A percentile compares a stretch with the other conserved stretches of the same genome.
These are phyloP conservation scores for Penicillium steckii DNA, from an alignment of 495 filamentous ascomycete genomes.

Conservation along the genomic window DNA sequence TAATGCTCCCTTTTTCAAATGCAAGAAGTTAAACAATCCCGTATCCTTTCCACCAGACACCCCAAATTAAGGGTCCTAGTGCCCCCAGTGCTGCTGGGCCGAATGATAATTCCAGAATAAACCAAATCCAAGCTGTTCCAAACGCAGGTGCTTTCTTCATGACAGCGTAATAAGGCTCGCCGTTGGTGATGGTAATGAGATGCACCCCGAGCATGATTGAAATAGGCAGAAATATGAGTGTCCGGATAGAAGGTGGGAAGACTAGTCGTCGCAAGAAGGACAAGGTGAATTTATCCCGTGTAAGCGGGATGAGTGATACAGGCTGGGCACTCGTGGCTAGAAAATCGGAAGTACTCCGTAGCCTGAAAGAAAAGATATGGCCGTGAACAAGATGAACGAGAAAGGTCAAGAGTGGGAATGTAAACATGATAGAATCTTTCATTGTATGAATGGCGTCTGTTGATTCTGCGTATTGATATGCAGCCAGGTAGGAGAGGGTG, in stretches of 20 bases:
- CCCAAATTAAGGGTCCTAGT: slow-evolving; percentile 58
- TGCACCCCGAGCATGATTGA: slow-evolving; percentile 72
- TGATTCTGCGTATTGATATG: slow-evolving; percentile 80
- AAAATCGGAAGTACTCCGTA: slow-evolving; percentile 6
- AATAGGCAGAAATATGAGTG: slow-evolving; percentile 39
- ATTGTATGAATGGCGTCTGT: slow-evolving; percentile 59
- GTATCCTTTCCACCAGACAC: slow-evolving; percentile 71
- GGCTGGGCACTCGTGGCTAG: slow-evolving; percentile 8
- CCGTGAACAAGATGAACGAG: slow-evolving; percentile 47
- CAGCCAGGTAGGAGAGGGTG: slow-evolving; percentile 85
- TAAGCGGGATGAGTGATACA: slow-evolving; percentile 30
- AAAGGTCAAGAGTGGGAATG: slow-evolving; percentile 43
- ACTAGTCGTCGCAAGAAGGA: slow-evolving; percentile 33
- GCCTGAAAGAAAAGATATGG: slow-evolving; percentile 37
- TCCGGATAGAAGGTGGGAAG: slow-evolving; percentile 36
- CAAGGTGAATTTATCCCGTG: slow-evolving; percentile 28
- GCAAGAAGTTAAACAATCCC: slow-evolving; percentile 33
- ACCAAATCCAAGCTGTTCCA: slow-evolving; percentile 95
- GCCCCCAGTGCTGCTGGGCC: slow-evolving; percentile 56
- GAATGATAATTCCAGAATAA: slow-evolving; percentile 81
- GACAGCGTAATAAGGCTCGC: slow-evolving; percentile 74
- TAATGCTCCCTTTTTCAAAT: background rate
- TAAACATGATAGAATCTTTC: slow-evolving; percentile 35
- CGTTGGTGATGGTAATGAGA: slow-evolving; percentile 78
- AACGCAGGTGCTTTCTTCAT: slow-evolving; percentile 90